These are phyloP conservation scores for Wickerhamiella sergipiensis DNA, from an alignment of 805 yeast species.

Conservation along the genomic window DNA sequence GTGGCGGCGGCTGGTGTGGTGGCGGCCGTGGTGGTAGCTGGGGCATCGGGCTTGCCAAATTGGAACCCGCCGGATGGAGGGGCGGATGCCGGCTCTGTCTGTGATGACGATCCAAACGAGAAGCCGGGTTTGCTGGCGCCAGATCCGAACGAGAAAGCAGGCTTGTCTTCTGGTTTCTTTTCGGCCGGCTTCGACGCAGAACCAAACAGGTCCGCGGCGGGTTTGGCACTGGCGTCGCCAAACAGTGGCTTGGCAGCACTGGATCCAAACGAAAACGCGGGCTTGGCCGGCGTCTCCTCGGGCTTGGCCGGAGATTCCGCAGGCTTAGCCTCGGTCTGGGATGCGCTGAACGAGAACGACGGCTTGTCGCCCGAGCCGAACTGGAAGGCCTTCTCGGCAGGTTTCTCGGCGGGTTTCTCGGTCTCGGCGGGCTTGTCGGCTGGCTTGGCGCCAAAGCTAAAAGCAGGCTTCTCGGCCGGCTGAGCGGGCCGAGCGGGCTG, in stretches of 20 bases:
- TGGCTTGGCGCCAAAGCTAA: conserved; percentile 5
- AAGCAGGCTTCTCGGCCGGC: conserved; percentile 3
- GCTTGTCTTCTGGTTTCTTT: not conserved
- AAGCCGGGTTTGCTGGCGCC: not conserved
- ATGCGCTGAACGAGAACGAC: not conserved
- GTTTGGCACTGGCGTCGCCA: not conserved
- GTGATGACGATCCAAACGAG: not conserved
- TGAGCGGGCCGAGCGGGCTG: too few species aligned
- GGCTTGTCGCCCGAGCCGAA: conserved; percentile 1
- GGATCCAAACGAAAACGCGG: conserved; percentile 8
- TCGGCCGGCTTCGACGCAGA: not conserved
- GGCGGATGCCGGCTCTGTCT: not conserved
- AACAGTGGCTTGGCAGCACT: not conserved
- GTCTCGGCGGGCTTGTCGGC: not conserved
- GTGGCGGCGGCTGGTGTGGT: not conserved
- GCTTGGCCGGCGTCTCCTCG: conserved; percentile 2
- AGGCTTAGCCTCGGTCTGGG: not conserved
- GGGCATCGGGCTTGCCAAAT: not conserved
- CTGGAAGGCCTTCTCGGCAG: not conserved
- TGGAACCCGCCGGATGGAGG: not conserved
- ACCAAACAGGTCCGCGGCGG: not conserved
- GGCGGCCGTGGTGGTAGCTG: not conserved
- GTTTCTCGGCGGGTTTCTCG: not conserved
- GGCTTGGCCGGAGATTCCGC: not conserved
- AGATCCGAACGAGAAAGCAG: not conserved